Evolutionary conservation across 1,284 basidiomycete genomes (phyloP).

Genomic region (Trichosporon coremiiforme): DNA sequence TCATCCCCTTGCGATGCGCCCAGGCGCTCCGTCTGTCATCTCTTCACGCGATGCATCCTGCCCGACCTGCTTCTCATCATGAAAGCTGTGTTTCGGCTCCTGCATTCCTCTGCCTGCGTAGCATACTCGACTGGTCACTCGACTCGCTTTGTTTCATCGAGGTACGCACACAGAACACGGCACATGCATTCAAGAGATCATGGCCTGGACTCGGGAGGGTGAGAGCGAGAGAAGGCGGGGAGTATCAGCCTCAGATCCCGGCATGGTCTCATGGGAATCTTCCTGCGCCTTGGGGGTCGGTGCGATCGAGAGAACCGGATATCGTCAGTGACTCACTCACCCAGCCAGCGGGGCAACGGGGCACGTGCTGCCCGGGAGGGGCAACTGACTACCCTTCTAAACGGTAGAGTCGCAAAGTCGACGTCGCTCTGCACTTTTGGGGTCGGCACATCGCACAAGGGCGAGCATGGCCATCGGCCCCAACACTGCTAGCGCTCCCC

Average conservation of each 20-base stretch:
- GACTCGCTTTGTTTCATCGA: background rate
- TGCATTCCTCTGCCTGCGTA: background rate
- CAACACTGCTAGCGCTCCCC: background rate
- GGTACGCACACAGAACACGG: background rate
- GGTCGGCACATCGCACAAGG: background rate
- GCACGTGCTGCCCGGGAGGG: background rate
- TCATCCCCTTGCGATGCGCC: background rate
- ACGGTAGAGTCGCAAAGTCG: background rate
- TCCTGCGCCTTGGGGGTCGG: too few relatives aligned
- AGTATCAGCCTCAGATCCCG: background rate
- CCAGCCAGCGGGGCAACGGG: too few relatives aligned
- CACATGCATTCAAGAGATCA: background rate
- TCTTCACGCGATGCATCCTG: background rate
- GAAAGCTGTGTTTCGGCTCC: conserved; percentile 1
- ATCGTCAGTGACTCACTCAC: background rate
- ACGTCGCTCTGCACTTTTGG: background rate
- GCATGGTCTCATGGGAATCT: conserved; percentile 3
- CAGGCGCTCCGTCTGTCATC: background rate
- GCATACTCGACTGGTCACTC: background rate
- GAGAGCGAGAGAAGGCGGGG: conserved; percentile 3
- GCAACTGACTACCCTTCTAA: background rate
- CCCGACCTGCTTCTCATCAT: background rate
- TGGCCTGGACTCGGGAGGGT: background rate
- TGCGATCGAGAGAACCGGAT: conserved; percentile 4
- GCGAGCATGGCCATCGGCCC: background rate